Percentiles rank a stretch among this genome's conserved stretches.
Conservation (phyloP, 2,329 filamentous ascomycete species). For the Aureobasidium lini region DNA sequence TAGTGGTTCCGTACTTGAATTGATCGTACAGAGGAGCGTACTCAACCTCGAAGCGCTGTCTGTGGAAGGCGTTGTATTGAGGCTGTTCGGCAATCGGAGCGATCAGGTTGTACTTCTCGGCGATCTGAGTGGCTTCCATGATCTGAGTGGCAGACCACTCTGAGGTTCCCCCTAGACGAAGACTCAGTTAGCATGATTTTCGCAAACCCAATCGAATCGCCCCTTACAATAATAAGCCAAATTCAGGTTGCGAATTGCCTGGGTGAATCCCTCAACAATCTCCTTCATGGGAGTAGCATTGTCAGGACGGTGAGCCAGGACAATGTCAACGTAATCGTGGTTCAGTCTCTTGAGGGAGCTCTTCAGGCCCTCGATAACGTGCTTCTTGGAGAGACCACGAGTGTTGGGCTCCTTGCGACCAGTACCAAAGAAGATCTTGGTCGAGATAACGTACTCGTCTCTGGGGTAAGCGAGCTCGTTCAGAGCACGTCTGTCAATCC, state of each 20-base stretch:
- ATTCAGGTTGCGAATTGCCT: conserved; percentile 48
- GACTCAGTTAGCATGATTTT: background rate
- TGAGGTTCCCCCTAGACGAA: conserved; percentile 46
- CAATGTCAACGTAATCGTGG: conserved; percentile 58
- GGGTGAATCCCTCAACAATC: conserved; percentile 49
- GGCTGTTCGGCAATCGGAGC: conserved; percentile 36
- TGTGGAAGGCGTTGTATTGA: conserved; percentile 41
- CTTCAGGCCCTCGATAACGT: conserved; percentile 52
- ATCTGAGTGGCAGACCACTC: conserved; percentile 56
- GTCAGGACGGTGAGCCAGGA: conserved; percentile 56
- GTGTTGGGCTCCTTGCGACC: conserved; percentile 52
- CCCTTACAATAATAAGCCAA: conserved; percentile 50
- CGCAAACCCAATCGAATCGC: background rate
- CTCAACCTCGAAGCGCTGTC: conserved; percentile 55
- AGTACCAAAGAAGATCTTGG: conserved; percentile 48
- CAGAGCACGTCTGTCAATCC: conserved; percentile 25
- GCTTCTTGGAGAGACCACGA: conserved; percentile 42
- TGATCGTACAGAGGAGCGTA: conserved; percentile 51
- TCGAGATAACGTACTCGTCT: conserved; percentile 33
- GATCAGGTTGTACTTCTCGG: conserved; percentile 52
- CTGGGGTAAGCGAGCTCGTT: conserved; percentile 43
- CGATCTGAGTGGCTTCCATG: conserved; percentile 48
- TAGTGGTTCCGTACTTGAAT: conserved; percentile 50
- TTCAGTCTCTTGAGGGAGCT: conserved; percentile 51
- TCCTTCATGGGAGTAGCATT: conserved; percentile 53